Evolutionary conservation across 192 early-diverging fungal species (phyloP).

Genomic region (Coemansia sp.): DNA sequence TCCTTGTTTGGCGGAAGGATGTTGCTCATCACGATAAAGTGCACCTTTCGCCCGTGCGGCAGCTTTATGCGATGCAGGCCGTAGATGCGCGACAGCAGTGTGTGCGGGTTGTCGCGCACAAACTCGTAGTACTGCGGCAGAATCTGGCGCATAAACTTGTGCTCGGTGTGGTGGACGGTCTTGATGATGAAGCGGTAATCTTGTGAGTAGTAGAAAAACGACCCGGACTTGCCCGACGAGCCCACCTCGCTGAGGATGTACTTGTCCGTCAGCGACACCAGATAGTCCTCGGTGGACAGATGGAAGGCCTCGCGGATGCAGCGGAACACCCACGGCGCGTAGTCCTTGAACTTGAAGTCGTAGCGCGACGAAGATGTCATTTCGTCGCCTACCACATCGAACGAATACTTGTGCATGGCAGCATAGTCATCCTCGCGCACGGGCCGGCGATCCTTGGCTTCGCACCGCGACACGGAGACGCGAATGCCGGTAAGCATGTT

Average conservation of each 20-base stretch:
- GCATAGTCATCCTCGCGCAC: constrained; percentile 76
- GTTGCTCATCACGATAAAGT: constrained; percentile 99
- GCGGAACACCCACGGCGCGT: constrained; percentile 96
- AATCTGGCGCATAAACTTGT: constrained; percentile 88
- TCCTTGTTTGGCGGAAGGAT: constrained; percentile 96
- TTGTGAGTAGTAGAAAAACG: constrained; percentile 96
- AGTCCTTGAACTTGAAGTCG: constrained; percentile 99
- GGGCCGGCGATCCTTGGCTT: constrained; percentile 73
- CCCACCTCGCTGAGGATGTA: constrained; percentile 94
- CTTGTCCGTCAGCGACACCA: constrained; percentile 90
- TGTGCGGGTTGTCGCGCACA: constrained; percentile 82
- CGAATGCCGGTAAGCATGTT: constrained; percentile 98
- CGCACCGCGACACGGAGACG: constrained; percentile 80
- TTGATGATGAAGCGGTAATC: constrained; percentile 99
- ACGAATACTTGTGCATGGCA: constrained; percentile 89
- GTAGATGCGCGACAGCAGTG: constrained; percentile 90
- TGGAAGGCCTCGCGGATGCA: constrained; percentile 81
- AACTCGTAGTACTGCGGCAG: constrained; percentile 89
- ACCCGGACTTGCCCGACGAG: constrained; percentile 92
- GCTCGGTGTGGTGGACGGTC: constrained; percentile 91
- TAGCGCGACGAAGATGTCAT: constrained; percentile 90
- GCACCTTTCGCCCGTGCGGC: constrained; percentile 87
- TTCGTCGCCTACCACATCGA: constrained; percentile 94
- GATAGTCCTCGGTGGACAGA: constrained; percentile 89
- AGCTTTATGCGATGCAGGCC: constrained; percentile 95